phyloP scores from a whole-genome alignment of 2,329 filamentous ascomycete genomes.

The Phaeophleospora eucalypticola region DNA sequence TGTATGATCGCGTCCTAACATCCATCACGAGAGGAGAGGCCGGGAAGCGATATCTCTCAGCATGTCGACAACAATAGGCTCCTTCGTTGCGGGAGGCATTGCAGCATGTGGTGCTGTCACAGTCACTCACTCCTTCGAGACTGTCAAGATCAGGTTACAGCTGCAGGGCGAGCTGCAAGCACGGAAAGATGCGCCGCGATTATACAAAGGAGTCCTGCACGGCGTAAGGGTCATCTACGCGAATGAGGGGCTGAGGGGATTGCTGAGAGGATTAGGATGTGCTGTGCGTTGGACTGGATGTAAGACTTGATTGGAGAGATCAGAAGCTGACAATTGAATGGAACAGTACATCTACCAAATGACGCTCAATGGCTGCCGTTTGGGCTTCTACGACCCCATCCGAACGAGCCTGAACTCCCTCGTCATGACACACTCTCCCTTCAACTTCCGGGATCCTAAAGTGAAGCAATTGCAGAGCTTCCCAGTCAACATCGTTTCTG shows the following conservation, averaged over 20 bases:
- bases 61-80: slow-evolving; percentile 53
- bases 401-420: slow-evolving; percentile 54
- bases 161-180: slow-evolving; percentile 90
- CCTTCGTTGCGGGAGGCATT: slow-evolving; percentile 93
- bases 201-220: slow-evolving; percentile 89
- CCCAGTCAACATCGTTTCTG: slow-evolving; percentile 88
- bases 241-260: slow-evolving; percentile 80
- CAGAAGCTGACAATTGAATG: not conserved
- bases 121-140: slow-evolving; percentile 96
- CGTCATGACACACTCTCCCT: slow-evolving; percentile 61
- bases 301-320: not conserved
- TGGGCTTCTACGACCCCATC: slow-evolving; percentile 97
- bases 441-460: slow-evolving; percentile 46
- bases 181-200: slow-evolving; percentile 76
- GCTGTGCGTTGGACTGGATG: slow-evolving; percentile 51
- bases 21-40: not conserved
- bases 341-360: slow-evolving; percentile 85
- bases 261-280: slow-evolving; percentile 84
- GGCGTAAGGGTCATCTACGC: slow-evolving; percentile 83
- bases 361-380: slow-evolving; percentile 88
- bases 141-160: slow-evolving; percentile 97
- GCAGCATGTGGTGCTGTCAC: slow-evolving; percentile 97
- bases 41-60: not conserved
- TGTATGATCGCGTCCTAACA: too few species aligned
- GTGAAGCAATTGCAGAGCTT: slow-evolving; percentile 64